Evolutionary conservation across 352 stramenopile species (phyloP).

Genomic region (Aphanomyces cochlioides): DNA sequence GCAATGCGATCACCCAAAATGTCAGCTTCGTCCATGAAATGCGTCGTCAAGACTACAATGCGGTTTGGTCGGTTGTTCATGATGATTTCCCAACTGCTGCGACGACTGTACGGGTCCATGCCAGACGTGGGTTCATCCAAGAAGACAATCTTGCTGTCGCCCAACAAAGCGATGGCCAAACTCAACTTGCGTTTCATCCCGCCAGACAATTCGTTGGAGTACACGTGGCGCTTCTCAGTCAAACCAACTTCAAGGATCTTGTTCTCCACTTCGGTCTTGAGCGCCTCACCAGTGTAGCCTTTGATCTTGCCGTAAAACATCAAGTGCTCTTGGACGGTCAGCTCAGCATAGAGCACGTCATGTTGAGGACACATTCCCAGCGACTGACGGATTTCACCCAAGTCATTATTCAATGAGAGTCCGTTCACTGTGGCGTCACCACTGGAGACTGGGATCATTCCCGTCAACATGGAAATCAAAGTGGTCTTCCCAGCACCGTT

Average conservation of each 20-base stretch:
- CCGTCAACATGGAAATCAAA: constrained; percentile 70
- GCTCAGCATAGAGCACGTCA: constrained; percentile 92
- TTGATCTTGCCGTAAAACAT: constrained; percentile 92
- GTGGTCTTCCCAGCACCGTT: constrained; percentile 79
- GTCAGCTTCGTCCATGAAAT: constrained; percentile 92
- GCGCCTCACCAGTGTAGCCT: constrained; percentile 42
- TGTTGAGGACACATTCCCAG: constrained; percentile 96
- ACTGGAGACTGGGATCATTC: constrained; percentile 42
- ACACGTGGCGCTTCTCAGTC: constrained; percentile 72
- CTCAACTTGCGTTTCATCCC: constrained; percentile 79
- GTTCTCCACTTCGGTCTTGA: constrained; percentile 38
- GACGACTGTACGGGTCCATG: constrained; percentile 90
- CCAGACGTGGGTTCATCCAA: constrained; percentile 89
- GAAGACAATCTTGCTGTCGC: constrained; percentile 65
- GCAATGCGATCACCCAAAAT: constrained; percentile 85
- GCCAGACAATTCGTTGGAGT: constrained; percentile 53
- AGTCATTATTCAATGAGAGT: constrained; percentile 61
- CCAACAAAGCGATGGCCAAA: constrained; percentile 68
- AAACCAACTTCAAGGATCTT: constrained; percentile 90
- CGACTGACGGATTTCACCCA: constrained; percentile 83
- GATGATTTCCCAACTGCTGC: constrained; percentile 84
- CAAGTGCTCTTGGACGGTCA: constrained; percentile 97
- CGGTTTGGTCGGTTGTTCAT: constrained; percentile 47
- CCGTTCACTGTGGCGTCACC: constrained; percentile 79
- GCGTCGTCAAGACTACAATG: constrained; percentile 85